Evolutionary conservation across 345 rosid genomes (phyloP).

Genomic region (Kernera saxatilis): DNA sequence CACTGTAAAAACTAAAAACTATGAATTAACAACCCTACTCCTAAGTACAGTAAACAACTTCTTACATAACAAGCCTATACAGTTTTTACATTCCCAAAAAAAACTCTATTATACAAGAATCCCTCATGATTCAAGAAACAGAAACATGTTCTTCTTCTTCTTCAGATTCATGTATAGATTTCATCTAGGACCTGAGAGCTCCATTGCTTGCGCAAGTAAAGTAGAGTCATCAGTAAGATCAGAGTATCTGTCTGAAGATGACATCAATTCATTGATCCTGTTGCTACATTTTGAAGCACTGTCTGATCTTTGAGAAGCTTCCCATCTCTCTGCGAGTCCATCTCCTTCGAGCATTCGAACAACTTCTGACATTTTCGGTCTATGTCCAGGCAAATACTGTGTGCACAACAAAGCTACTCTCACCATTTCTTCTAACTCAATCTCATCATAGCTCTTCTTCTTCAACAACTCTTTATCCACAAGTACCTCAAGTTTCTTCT

Average conservation of each 20-base stretch:
- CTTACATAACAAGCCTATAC: constrained; percentile 24
- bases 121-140: not conserved
- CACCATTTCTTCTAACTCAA: constrained; percentile 93
- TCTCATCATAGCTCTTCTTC: constrained; percentile 66
- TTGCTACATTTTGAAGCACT: constrained; percentile 40
- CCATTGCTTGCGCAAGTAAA: constrained; percentile 93
- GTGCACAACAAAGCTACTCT: constrained; percentile 89
- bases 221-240: constrained; percentile 97
- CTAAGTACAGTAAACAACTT: constrained; percentile 9
- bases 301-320: constrained; percentile 85
- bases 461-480: constrained; percentile 74
- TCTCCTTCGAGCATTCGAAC: constrained; percentile 99
- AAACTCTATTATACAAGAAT: constrained; percentile 14
- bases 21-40: not conserved
- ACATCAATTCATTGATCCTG: constrained; percentile 60
- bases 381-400: constrained; percentile 78
- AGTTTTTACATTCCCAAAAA: constrained; percentile 1
- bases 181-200: constrained; percentile 97
- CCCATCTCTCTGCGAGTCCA: constrained; percentile 97
- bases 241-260: constrained; percentile 85
- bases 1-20: not conserved
- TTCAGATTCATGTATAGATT: not conserved
- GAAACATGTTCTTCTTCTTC: not conserved
- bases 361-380: constrained; percentile 96
- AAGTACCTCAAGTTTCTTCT: constrained; percentile 79